phyloP scores from a whole-genome alignment of 306 rosid genomes.

The Sechiopsis laciniata region DNA sequence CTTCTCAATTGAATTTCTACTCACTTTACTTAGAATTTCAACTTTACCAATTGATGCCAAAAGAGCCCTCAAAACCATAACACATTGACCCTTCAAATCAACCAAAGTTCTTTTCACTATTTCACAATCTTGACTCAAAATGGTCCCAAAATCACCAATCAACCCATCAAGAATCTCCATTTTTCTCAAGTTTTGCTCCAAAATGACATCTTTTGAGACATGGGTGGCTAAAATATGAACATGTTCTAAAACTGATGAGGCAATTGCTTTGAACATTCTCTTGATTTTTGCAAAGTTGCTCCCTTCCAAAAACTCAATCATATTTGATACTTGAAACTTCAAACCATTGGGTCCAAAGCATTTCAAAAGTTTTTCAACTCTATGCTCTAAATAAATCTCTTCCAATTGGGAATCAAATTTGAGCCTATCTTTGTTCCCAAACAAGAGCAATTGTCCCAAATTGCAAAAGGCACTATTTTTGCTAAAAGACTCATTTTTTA shows the following conservation, averaged over 20 bases:
- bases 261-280: constrained; percentile 33
- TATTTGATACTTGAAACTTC: constrained; percentile 42
- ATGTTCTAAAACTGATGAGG: constrained; percentile 30
- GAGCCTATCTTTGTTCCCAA: constrained; percentile 61
- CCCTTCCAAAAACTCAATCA: constrained; percentile 50
- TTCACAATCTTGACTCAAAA: constrained; percentile 30
- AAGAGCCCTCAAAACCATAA: constrained; percentile 34
- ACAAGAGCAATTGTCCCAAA: constrained; percentile 55
- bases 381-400: constrained; percentile 53
- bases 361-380: constrained; percentile 35
- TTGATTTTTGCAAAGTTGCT: constrained; percentile 29
- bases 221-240: constrained; percentile 42
- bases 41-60: constrained; percentile 36
- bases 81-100: constrained; percentile 33
- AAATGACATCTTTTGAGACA: constrained; percentile 37
- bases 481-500: constrained; percentile 31
- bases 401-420: constrained; percentile 41
- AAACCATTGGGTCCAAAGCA: constrained; percentile 57
- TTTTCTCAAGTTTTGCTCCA: constrained; percentile 29
- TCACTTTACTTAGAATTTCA: constrained; percentile 32
- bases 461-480: constrained; percentile 36
- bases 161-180: constrained; percentile 29
- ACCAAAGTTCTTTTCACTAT: constrained; percentile 3
- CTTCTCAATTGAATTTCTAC: constrained; percentile 23
- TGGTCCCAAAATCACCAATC: constrained; percentile 32